phyloP scores from a whole-genome alignment of 1,139 yeast genomes.

The Candida buenavistaensis region DNA sequence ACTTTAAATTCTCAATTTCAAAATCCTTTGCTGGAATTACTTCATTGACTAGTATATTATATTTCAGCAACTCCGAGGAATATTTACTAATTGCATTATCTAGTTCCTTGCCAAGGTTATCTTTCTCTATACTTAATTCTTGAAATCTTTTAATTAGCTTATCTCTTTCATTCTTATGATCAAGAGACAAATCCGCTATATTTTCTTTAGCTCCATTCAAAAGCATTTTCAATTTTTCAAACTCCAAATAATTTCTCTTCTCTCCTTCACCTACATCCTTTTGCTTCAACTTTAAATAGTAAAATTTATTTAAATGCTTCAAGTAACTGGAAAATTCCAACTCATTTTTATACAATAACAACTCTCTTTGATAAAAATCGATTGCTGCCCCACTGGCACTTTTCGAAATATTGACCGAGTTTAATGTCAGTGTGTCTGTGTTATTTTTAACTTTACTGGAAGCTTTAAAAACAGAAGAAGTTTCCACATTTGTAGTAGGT shows the following conservation, averaged over 20 bases:
- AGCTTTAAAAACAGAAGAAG: constrained; percentile 22
- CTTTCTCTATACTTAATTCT: constrained; percentile 20
- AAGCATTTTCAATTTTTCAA: constrained; percentile 16
- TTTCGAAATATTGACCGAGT: neutral
- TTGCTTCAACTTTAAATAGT: constrained; percentile 39
- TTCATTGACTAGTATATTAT: constrained; percentile 15
- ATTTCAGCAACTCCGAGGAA: constrained; percentile 21
- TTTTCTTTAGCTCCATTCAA: constrained; percentile 13
- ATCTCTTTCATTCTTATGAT: constrained; percentile 9
- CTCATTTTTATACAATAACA: constrained; percentile 60
- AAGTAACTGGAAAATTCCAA: constrained; percentile 60
- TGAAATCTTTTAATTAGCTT: constrained; percentile 13
- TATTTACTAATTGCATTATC: constrained; percentile 20
- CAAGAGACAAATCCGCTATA: constrained; percentile 9
- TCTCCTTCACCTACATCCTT: constrained; percentile 6
- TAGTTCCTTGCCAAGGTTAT: constrained; percentile 8
- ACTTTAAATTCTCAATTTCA: constrained; percentile 22
- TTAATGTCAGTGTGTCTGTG: neutral
- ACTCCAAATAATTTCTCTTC: constrained; percentile 2
- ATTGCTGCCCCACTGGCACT: constrained; percentile 25
- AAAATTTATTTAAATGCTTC: constrained; percentile 50
- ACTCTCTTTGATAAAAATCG: constrained; percentile 57
- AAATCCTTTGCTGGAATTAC: constrained; percentile 25
- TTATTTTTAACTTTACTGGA: constrained; percentile 1
- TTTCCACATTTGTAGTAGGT: constrained; percentile 27